phyloP scores from a whole-genome alignment of 2,329 filamentous ascomycete species.

The Sclerotinia trifoliorum region DNA sequence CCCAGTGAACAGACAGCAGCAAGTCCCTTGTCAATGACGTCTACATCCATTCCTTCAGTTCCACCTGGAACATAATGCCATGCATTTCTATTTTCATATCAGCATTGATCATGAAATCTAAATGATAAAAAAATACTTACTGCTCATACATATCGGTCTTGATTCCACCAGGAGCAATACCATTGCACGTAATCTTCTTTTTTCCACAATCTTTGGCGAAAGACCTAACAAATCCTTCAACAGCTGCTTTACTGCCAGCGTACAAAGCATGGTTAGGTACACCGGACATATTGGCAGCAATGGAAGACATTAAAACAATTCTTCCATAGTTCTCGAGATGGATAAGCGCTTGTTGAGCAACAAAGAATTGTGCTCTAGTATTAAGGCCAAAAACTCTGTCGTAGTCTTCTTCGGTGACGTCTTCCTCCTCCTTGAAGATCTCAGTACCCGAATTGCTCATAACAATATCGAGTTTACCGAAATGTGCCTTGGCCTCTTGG shows the following conservation, averaged over 20 bases:
- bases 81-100: constrained; percentile 46
- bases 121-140: constrained; percentile 22
- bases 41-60: constrained; percentile 50
- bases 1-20: constrained; percentile 61
- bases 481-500: constrained; percentile 33
- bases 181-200: constrained; percentile 65
- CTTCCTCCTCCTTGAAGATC: constrained; percentile 33
- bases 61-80: constrained; percentile 59
- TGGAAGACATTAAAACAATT: constrained; percentile 69
- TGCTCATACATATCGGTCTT: constrained; percentile 66
- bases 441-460: constrained; percentile 39
- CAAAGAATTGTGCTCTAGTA: constrained; percentile 70
- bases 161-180: constrained; percentile 66
- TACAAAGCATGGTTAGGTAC: constrained; percentile 72
- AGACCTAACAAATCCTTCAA: constrained; percentile 72
- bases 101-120: not conserved
- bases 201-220: constrained; percentile 60
- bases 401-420: constrained; percentile 36
- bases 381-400: constrained; percentile 60
- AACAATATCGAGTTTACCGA: constrained; percentile 36
- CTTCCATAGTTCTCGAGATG: constrained; percentile 68
- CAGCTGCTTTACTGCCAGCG: constrained; percentile 72
- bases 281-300: constrained; percentile 47
- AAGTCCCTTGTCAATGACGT: constrained; percentile 54
- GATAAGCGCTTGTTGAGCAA: constrained; percentile 72